Evolutionary conservation across 306 rosid genomes (phyloP).

Genomic region (Pyrus communis): DNA sequence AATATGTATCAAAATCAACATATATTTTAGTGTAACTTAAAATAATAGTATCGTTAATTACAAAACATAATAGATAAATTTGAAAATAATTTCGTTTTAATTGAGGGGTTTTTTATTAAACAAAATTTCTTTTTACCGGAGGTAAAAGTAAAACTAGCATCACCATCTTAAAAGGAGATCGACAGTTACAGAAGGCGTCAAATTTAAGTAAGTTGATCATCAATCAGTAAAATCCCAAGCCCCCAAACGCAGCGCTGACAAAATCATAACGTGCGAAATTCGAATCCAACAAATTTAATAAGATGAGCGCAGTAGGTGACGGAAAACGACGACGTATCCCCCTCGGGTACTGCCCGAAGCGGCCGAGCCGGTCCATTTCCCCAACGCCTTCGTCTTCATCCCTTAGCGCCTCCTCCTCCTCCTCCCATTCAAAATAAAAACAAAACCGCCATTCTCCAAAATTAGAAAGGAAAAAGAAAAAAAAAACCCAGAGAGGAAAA

Average conservation of each 20-base stretch:
- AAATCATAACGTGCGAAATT: neutral
- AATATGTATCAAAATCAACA: too few relatives aligned
- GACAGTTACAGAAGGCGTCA: neutral
- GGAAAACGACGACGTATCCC: neutral
- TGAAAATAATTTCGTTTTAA: too few relatives aligned
- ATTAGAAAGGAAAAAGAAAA: neutral
- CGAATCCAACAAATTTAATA: neutral
- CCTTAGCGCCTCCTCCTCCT: neutral
- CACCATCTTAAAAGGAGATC: neutral
- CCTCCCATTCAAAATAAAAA: neutral
- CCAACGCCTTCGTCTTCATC: neutral
- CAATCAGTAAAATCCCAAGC: neutral
- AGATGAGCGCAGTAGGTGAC: neutral
- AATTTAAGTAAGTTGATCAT: neutral
- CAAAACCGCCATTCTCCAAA: neutral
- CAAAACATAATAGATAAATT: too few relatives aligned
- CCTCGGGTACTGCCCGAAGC: neutral
- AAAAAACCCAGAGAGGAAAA: neutral
- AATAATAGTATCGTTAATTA: too few relatives aligned
- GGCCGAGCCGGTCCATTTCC: neutral
- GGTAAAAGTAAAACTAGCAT: neutral
- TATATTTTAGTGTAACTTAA: too few relatives aligned
- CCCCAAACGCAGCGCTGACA: neutral
- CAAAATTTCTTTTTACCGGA: neutral
- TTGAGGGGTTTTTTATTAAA: too few relatives aligned